phyloP scores from a whole-genome alignment of 768 basidiomycete species.

The Termitomyces sp. region DNA sequence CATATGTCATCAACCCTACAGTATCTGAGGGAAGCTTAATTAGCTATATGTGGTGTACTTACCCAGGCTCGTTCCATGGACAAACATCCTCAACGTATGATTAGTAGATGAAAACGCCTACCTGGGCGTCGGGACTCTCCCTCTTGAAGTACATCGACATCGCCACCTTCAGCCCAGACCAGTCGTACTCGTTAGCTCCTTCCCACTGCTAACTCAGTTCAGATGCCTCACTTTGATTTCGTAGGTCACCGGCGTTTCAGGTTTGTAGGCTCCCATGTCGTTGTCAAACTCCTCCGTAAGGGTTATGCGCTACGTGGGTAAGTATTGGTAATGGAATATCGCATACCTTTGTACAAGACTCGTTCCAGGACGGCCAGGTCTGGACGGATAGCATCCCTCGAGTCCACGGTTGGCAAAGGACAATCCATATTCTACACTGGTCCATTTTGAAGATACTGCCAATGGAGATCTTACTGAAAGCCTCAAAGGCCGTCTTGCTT shows the following conservation, averaged over 20 bases:
- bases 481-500: constrained; percentile 10
- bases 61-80: too few relatives aligned
- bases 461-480: constrained; percentile 10
- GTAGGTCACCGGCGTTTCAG: constrained; percentile 19
- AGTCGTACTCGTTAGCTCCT: background rate
- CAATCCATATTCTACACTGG: constrained; percentile 2
- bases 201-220: background rate
- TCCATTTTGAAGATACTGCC: constrained; percentile 14
- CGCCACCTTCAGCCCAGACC: background rate
- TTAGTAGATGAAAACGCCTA: too few relatives aligned
- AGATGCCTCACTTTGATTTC: background rate
- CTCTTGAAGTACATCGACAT: too few relatives aligned
- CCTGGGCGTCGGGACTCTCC: too few relatives aligned
- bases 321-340: background rate
- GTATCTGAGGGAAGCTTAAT: too few relatives aligned
- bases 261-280: constrained; percentile 17
- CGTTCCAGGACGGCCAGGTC: constrained; percentile 10
- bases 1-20: too few relatives aligned
- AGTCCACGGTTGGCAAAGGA: constrained; percentile 6
- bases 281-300: constrained; percentile 6
- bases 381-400: constrained; percentile 1
- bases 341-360: background rate
- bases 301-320: constrained; percentile 20
- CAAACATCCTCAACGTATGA: too few relatives aligned
- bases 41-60: too few relatives aligned